Conservation (phyloP, 305 asterid genomes). For the Vinca major region DNA sequence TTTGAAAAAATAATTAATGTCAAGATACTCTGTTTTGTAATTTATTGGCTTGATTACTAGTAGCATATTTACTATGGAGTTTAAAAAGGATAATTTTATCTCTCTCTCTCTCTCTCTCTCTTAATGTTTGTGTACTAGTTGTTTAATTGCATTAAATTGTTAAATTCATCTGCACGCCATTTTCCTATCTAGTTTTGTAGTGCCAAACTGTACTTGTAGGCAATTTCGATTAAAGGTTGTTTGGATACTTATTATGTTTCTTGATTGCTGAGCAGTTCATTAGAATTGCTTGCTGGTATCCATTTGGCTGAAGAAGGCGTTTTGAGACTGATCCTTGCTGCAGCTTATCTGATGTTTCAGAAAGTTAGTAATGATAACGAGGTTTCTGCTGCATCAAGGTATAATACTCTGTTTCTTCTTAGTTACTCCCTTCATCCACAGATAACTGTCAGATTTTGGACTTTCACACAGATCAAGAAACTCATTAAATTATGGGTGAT, state of each 20-base stretch:
- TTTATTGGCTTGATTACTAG: background rate
- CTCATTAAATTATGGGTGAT: too few species aligned
- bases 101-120: background rate
- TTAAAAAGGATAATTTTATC: background rate
- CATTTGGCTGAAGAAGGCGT: constrained; percentile 87
- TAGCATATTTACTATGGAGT: background rate
- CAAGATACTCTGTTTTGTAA: background rate
- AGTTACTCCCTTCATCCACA: background rate
- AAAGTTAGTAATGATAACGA: constrained; percentile 62
- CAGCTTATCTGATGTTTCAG: constrained; percentile 59
- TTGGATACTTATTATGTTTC: constrained; percentile 18
- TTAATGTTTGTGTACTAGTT: background rate
- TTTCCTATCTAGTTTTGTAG: background rate
- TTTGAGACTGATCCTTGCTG: constrained; percentile 79
- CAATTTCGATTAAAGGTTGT: background rate
- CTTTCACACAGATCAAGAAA: too few species aligned
- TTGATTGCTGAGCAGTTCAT: constrained; percentile 59
- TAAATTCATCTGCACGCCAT: background rate
- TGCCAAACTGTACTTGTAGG: background rate
- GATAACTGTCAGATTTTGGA: too few species aligned
- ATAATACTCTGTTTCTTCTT: constrained; percentile 23
- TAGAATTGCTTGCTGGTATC: constrained; percentile 70
- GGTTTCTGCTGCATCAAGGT: constrained; percentile 90
- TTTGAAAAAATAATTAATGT: background rate
- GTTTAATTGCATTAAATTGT: constrained; percentile 5